A percentile compares a stretch with the other conserved stretches of the same genome.
phyloP scores from a whole-genome alignment of 2,329 filamentous ascomycete genomes.

The Orbilia blumenaviensis region DNA sequence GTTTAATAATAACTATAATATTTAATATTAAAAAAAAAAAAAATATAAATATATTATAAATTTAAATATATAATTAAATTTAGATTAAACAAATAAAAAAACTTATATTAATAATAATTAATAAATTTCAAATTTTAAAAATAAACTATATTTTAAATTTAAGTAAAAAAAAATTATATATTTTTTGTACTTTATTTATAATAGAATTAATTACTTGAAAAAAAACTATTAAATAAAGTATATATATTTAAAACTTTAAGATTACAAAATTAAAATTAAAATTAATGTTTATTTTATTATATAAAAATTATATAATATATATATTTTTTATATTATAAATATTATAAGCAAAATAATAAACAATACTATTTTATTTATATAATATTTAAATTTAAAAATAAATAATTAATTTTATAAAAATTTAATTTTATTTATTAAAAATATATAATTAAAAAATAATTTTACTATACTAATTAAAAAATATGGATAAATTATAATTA shows the following conservation, averaged over 20 bases:
- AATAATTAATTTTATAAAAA: not conserved
- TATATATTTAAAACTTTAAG: conserved; percentile 7
- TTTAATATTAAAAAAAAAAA: conserved; percentile 6
- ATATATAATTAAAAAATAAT: not conserved
- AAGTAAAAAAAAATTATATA: no score
- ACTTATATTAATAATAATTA: not conserved
- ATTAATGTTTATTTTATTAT: conserved; percentile 5
- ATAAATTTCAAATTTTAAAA: not conserved
- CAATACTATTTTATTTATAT: not conserved
- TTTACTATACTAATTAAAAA: not conserved
- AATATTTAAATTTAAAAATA: not conserved
- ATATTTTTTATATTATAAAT: not conserved
- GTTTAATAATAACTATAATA: not conserved
- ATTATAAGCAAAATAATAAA: not conserved
- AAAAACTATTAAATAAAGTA: no score
- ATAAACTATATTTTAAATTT: not conserved
- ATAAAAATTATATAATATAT: not conserved
- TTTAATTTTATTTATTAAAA: not conserved
- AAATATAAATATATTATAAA: not conserved
- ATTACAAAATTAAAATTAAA: not conserved
- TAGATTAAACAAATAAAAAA: not conserved
- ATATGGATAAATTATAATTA: not conserved
- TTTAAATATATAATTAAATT: not conserved
- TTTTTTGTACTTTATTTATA: not conserved
- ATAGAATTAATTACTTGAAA: not conserved